Evolutionary conservation across 1,284 basidiomycete species (phyloP), one percentile per base, ranked within the genome.

Genomic region (Tilletia indica): DNA sequence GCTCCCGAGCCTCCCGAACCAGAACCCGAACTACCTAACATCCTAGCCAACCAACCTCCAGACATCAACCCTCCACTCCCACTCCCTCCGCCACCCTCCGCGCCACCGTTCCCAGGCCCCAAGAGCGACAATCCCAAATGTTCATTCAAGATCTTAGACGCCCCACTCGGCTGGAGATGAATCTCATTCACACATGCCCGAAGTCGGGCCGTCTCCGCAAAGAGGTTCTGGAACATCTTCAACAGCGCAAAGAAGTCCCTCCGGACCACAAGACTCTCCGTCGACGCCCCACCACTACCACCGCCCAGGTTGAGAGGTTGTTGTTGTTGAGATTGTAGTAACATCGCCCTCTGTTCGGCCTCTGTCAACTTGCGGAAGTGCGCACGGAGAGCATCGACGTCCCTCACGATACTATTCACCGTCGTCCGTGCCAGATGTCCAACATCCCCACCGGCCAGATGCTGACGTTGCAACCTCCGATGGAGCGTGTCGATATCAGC

Each of bases 401-500:
- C 95, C 47, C 87, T 85, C 19, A 94, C 83, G 68, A 98, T 90
- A 54, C 88, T 88, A 71, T 89, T 89, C 71, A 98, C 88, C 0
- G 94, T 97, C 25, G 89, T 89, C 51, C 91, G 90, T 0, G 94
- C 95, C 19, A 98, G 87, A 80, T 97, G 93, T 16, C 90, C 89
- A 21, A 98, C 89, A 78, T 98, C 95, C n/a, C 66, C 68, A 56
- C 90, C 91, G 2, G 92, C 85, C 1, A 98, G 87, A 80, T 95
- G 89, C 77, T 98, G 96, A 64, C 94, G 91, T 85, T 94, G 96
- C 58, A 99, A 87, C 16, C 96, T 90, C 72, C 92, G 91, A 58
- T 92, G 92, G 51, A 99, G 87, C 0, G 93, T 94, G 38, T 92
- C 87, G 0, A 95, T 91, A 78, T 99, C 95, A 0, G 94, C 91